A percentile compares a stretch with the other conserved stretches of the same genome.
These are phyloP conservation scores for Peltaster fructicola DNA, from an alignment of 2,329 filamentous ascomycete genomes.

Conservation along the genomic window DNA sequence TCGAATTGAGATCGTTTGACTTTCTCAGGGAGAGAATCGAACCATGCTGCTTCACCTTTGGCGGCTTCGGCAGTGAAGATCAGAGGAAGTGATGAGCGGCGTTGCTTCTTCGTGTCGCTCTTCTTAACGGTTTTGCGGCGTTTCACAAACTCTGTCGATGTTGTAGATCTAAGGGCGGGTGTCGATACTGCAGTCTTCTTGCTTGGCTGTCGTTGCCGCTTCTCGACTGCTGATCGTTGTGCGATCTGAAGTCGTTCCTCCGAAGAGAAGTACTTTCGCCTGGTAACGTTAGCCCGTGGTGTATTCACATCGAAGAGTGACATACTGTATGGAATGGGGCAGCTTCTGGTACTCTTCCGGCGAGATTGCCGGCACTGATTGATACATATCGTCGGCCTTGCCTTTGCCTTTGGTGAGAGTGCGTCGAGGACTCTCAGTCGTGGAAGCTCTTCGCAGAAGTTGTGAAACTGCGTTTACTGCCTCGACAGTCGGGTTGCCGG, in stretches of 20 bases:
- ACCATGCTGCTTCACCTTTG: constrained; percentile 49
- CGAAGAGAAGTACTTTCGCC: constrained; percentile 53
- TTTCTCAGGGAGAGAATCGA: constrained; percentile 53
- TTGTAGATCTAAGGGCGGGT: constrained; percentile 17
- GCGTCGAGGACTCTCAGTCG: no score
- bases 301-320: constrained; percentile 9
- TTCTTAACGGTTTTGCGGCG: no score
- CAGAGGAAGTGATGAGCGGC: no score
- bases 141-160: no score
- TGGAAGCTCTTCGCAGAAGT: no score
- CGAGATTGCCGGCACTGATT: no score
- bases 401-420: no score
- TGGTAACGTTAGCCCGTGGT: constrained; percentile 9
- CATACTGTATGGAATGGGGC: constrained; percentile 27
- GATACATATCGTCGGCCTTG: no score
- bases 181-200: constrained; percentile 8
- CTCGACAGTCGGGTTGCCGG: no score
- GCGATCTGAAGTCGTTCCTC: constrained; percentile 52
- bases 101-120: no score
- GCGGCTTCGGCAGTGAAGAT: no score
- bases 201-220: constrained; percentile 11
- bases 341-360: constrained; percentile 25
- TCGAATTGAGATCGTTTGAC: constrained; percentile 54
- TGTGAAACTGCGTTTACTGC: no score
- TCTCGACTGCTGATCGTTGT: constrained; percentile 26